Evolutionary conservation across 768 basidiomycete genomes (phyloP), one percentile per base, ranked within the genome.

Genomic region (Trametes meyenii): DNA sequence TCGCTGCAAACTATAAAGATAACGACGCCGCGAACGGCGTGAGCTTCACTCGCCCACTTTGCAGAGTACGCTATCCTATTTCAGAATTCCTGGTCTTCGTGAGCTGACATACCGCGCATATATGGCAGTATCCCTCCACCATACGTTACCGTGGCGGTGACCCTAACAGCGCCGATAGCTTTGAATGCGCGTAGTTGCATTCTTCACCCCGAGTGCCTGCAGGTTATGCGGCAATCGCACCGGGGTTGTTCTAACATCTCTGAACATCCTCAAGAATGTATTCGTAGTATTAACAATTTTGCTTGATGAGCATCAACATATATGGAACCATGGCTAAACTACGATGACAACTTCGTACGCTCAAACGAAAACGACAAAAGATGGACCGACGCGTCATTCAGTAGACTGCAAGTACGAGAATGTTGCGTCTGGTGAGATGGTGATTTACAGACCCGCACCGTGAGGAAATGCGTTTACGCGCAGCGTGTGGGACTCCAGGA

Each of bases 11-110:
- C 43, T 70, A 62, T 36, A 60, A 59, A 11, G 54, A 58, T 40
- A 70, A 70, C 55, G 55, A 66, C 36, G 60, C 50, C 19, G 50
- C 63, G 16, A 55, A 66, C 24, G 69, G 69, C 29, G 50, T 70
- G 14, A 64, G 43, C 21, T 68, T 68, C 24, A 65, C 60, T 5
- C 55, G 69, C 11, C 67, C 67, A 42, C 55, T 70, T 5, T 70
- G 69, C 58, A 55, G 58, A 35, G 69, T 70, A 35, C 46, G 66
- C 59, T 23, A 5, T 3, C 6, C 35, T 39, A 12, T 2, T 40
- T 10, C 38, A 5, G 3, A 33, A 4, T 14, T 10, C 29, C 14
- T 3, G 17, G 5, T 5, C 16, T 50, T 16, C 3, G 16, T 6
- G 44, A 11, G 5, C n/a, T 13, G 24, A 5, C 48, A 8, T 19